Evolutionary conservation across 306 rosid genomes (phyloP).

Genomic region (Luffa aegyptiaca): DNA sequence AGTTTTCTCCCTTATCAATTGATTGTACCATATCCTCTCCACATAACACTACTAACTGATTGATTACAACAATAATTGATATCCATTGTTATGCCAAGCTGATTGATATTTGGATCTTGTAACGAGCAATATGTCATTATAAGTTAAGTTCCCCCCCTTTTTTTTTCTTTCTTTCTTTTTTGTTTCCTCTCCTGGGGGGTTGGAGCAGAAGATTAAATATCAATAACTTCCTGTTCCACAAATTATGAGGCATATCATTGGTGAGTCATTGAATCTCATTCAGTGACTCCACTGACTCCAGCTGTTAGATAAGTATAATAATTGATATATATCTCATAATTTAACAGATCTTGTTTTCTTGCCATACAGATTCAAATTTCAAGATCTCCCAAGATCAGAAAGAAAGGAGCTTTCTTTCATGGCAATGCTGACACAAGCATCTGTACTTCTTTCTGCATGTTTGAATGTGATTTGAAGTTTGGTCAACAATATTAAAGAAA

Average conservation of each 20-base stretch:
- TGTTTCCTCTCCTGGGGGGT: not conserved
- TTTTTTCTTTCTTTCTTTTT: not conserved
- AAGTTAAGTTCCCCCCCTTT: not conserved
- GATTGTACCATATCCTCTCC: not conserved
- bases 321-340: slow-evolving; percentile 4
- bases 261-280: slow-evolving; percentile 8
- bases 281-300: not conserved
- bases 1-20: not conserved
- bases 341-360: not conserved
- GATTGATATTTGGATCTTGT: not conserved
- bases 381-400: not conserved
- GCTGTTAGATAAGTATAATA: slow-evolving; percentile 11
- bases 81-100: not conserved
- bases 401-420: not conserved
- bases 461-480: not conserved
- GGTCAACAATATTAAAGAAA: not conserved
- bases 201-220: not conserved
- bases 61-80: not conserved
- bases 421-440: not conserved
- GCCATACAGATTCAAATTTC: not conserved
- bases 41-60: not conserved
- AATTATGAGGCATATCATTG: not conserved
- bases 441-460: not conserved
- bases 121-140: not conserved
- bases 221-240: slow-evolving; percentile 1